Evolutionary conservation across 176 grass and related monocot genomes (phyloP).

Genomic region (Phragmites australis): DNA sequence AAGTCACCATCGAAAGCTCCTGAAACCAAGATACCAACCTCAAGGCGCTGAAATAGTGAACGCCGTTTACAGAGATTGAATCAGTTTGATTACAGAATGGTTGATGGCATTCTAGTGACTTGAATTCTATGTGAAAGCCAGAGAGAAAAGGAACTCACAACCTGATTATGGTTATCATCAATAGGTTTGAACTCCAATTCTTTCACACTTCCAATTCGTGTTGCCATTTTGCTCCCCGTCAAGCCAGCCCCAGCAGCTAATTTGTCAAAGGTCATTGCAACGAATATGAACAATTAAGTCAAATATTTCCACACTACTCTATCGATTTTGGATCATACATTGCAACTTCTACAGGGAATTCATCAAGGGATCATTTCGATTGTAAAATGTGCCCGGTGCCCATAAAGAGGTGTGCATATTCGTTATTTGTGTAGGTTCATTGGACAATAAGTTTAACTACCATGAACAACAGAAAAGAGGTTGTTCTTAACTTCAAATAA

Average conservation of each 20-base stretch:
- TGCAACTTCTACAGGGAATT: neutral
- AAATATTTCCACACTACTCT: neutral
- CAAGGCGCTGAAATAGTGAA: slow-evolving; percentile 48
- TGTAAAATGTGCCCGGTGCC: neutral
- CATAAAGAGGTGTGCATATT: neutral
- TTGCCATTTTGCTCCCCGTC: no score
- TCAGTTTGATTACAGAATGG: slow-evolving; percentile 19
- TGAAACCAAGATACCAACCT: no score
- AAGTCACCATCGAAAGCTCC: neutral
- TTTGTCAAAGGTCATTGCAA: slow-evolving; percentile 33
- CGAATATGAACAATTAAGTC: neutral
- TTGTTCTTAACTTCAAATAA: neutral
- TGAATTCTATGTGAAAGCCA: neutral
- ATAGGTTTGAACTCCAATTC: no score
- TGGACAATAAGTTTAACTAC: neutral
- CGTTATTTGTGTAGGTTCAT: neutral
- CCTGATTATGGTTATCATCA: no score
- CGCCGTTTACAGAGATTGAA: slow-evolving; percentile 17
- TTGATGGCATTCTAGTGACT: slow-evolving; percentile 21
- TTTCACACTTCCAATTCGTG: no score
- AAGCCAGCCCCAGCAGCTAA: slow-evolving; percentile 24
- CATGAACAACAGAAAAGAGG: neutral
- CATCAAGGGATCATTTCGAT: neutral
- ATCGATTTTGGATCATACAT: neutral
- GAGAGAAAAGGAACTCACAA: slow-evolving; percentile 66